Evolutionary conservation across 2,329 filamentous ascomycete species (phyloP).

Genomic region (Ophiostoma ulmi): DNA sequence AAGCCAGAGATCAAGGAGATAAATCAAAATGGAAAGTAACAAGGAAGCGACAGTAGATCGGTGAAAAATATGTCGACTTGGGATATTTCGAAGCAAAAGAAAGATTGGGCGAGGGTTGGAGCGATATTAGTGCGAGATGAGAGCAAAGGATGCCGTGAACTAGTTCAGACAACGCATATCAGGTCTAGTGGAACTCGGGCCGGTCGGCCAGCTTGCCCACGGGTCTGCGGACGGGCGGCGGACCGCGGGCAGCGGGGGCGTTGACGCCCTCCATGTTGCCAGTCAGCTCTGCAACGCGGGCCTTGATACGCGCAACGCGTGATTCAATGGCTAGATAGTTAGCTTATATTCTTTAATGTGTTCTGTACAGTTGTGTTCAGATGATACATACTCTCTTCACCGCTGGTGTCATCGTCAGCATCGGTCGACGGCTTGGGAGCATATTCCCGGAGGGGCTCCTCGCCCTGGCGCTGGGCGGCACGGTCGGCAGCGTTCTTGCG

Average conservation of each 20-base stretch:
- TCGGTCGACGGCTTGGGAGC: slow-evolving; percentile 51
- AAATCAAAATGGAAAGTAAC: neutral
- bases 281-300: slow-evolving; percentile 89
- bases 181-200: slow-evolving; percentile 1
- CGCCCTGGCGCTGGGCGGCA: slow-evolving; percentile 59
- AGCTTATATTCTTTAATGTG: neutral
- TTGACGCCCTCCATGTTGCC: slow-evolving; percentile 65
- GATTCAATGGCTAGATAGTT: slow-evolving; percentile 73
- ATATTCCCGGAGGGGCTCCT: slow-evolving; percentile 56
- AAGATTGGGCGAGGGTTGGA: neutral
- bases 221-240: slow-evolving; percentile 32
- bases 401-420: slow-evolving; percentile 82
- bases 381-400: slow-evolving; percentile 76
- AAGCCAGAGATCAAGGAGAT: neutral
- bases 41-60: neutral
- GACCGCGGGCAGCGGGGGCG: slow-evolving; percentile 35
- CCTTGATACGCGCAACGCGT: slow-evolving; percentile 94
- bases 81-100: neutral
- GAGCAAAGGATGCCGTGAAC: neutral
- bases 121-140: neutral
- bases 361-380: neutral
- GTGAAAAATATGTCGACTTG: neutral
- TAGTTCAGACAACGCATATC: neutral
- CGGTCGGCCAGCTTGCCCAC: slow-evolving; percentile 6
- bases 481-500: slow-evolving; percentile 88